These are phyloP conservation scores for Cercospora sp. DNA, from an alignment of 2,329 filamentous ascomycete species.

Conservation along the genomic window DNA sequence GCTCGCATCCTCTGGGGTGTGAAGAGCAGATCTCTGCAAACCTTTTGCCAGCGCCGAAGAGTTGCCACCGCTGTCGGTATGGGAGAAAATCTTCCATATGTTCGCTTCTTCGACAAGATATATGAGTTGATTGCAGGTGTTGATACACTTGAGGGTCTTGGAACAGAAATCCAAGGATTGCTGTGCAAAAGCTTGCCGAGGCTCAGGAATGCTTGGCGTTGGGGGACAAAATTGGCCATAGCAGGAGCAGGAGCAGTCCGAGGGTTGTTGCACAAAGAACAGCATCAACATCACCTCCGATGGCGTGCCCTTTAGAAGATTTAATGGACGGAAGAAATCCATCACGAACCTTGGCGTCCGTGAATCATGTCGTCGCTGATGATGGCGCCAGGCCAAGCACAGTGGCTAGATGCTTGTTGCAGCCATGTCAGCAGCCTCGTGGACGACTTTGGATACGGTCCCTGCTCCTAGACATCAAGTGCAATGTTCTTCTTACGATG, in stretches of 20 bases:
- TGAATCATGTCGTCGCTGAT: neutral
- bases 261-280: neutral
- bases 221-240: neutral
- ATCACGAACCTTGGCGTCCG: no score
- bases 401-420: neutral
- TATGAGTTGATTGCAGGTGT: neutral
- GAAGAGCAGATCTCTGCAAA: neutral
- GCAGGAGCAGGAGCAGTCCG: neutral
- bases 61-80: neutral
- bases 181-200: neutral
- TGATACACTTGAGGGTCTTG: neutral
- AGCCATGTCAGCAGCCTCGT: neutral
- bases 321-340: no score
- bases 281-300: neutral
- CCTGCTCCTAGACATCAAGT: neutral
- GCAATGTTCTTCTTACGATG: neutral
- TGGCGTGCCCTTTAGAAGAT: neutral
- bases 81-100: neutral
- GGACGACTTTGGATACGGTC: neutral
- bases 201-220: neutral
- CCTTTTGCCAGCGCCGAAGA: neutral
- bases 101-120: neutral
- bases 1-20: neutral
- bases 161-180: neutral
- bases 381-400: neutral